Evolutionary conservation across 208 protist species (phyloP).

Genomic region (Porcisia deanei): DNA sequence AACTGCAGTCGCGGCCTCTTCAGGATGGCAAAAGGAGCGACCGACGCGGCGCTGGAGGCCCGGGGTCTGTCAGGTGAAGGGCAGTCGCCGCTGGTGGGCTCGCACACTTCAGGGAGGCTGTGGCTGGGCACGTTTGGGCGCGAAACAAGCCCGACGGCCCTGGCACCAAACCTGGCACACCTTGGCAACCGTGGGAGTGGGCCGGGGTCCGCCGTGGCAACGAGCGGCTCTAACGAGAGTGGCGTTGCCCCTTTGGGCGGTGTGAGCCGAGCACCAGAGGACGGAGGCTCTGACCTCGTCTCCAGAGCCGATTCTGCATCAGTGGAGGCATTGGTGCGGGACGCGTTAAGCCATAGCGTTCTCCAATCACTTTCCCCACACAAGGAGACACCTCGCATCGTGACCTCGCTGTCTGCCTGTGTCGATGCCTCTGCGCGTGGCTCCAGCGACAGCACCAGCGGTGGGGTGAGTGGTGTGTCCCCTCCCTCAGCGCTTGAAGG

Average conservation of each 20-base stretch:
- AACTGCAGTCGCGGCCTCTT: slow-evolving; percentile 8
- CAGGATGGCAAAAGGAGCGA: background rate
- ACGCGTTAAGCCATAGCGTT: slow-evolving; percentile 68
- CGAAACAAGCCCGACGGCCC: slow-evolving; percentile 14
- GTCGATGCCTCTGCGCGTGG: slow-evolving; percentile 2
- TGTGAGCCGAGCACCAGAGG: background rate
- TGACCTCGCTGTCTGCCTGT: background rate
- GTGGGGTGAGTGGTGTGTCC: background rate
- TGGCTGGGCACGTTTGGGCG: slow-evolving; percentile 5
- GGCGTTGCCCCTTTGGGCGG: background rate
- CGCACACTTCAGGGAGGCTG: background rate
- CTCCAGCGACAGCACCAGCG: background rate
- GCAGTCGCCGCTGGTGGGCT: slow-evolving; percentile 4
- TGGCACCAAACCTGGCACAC: slow-evolving; percentile 1
- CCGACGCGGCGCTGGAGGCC: background rate
- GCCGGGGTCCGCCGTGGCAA: background rate
- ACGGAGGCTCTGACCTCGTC: background rate
- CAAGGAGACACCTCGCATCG: slow-evolving; percentile 7
- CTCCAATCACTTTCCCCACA: slow-evolving; percentile 41
- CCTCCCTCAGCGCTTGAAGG: background rate
- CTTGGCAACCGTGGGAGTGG: background rate
- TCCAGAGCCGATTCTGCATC: slow-evolving; percentile 21
- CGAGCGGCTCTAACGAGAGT: background rate
- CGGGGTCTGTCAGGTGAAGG: slow-evolving; percentile 4
- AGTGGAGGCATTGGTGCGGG: slow-evolving; percentile 51